Base-by-base conservation (phyloP, 2,329 filamentous ascomycete genomes). In the Gnomoniopsis smithogilvyi region DNA sequence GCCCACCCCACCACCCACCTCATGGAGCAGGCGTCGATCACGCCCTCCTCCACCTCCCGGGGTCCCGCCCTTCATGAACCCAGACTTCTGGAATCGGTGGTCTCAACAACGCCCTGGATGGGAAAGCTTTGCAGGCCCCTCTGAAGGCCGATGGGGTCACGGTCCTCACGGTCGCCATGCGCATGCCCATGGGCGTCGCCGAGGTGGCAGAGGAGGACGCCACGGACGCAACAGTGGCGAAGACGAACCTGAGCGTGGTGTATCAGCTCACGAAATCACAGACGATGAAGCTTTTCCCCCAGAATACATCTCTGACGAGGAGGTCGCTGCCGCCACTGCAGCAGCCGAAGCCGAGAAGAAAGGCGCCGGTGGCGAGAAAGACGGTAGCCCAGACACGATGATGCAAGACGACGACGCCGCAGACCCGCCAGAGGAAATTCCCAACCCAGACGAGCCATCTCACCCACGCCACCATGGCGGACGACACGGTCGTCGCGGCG, bases 371-470 rank as follows among this genome's bases (percentile, higher is more conserved):
- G 61, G 62, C 22, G 60, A 64, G 33, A 60, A 67, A 49, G 53
- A 62, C 33, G 53, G 57, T 56, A 64, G 69, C 47, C 65, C 67
- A 19, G 71, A 74, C 48, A 74, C 74, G 6, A 73, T 74, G 22
- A 74, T 71, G 52, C 58, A 67, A 64, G 63, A 64, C 34, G 67
- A 67, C 1, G 64, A 70, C 45, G 70, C 71, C 2, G 72, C 69
- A 8, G 69, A 70, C 33, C 62, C 65, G 7, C 67, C 66, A 17
- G 66, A 68, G 64, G 60, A 64, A 49, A 53, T 62, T 12, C 65
- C 65, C 24, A 43, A 56, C 21, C 46, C 60, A 17, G 7, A 12
- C 14, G 43, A 48, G 26, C 30, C 26, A 33, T 21, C 7, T 11
- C 46, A 17, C 17, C 15, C 43, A 15, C 33, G 45, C 38, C 38